phyloP scores from a whole-genome alignment of 345 rosid genomes.

The Salix caprea region DNA sequence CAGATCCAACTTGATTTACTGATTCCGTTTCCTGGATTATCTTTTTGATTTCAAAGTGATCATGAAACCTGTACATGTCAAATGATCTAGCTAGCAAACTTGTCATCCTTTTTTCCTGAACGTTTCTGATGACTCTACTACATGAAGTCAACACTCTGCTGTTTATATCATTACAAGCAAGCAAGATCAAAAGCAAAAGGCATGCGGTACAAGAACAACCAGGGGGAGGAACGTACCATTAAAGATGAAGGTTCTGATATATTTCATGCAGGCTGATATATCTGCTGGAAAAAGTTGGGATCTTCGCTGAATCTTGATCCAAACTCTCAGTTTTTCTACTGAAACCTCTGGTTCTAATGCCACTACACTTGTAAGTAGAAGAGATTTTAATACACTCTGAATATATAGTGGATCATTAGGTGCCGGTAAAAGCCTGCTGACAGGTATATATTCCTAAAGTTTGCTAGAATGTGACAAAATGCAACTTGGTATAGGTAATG shows the following conservation, averaged over 20 bases:
- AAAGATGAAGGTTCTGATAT: constrained; percentile 30
- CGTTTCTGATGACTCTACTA: neutral
- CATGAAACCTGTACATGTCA: neutral
- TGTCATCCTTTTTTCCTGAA: neutral
- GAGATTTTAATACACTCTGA: constrained; percentile 9
- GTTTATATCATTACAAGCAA: neutral
- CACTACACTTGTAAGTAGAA: neutral
- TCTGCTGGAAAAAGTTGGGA: neutral
- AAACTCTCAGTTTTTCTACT: neutral
- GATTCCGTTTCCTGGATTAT: neutral
- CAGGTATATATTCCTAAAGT: constrained; percentile 23
- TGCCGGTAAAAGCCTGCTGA: constrained; percentile 25
- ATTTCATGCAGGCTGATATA: constrained; percentile 32
- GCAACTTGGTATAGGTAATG: constrained; percentile 39
- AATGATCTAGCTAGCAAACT: constrained; percentile 7
- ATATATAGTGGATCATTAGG: constrained; percentile 27
- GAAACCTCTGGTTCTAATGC: neutral
- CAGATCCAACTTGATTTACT: neutral
- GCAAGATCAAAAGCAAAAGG: neutral
- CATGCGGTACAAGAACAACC: neutral
- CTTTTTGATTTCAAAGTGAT: neutral
- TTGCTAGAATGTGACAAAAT: constrained; percentile 39
- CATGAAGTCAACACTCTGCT: neutral
- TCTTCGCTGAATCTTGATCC: neutral
- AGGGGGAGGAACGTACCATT: constrained; percentile 32